A percentile compares a stretch with the other conserved stretches of the same genome.
phyloP scores from a whole-genome alignment of 352 stramenopile species.

The Globisporangium cederbergense region DNA sequence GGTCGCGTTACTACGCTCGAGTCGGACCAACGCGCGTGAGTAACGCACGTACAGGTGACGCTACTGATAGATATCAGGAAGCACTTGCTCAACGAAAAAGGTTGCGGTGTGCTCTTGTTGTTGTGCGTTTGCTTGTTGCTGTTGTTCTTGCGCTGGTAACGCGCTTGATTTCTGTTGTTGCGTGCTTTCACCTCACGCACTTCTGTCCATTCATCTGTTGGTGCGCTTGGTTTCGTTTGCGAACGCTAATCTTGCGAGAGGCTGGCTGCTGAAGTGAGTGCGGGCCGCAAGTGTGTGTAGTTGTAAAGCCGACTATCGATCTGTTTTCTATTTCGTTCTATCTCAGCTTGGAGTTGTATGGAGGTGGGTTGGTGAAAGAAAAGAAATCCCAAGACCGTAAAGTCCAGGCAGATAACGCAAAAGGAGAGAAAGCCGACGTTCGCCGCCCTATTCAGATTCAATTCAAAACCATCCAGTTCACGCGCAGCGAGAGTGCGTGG shows the following conservation, averaged over 20 bases:
- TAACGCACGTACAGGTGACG: conserved; percentile 2
- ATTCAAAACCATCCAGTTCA: conserved; percentile 10
- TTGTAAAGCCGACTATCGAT: not conserved
- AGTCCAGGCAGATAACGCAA: not conserved
- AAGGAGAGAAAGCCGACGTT: not conserved
- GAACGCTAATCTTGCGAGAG: not conserved
- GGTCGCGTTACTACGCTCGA: conserved; percentile 7
- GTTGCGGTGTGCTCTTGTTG: too few relatives aligned
- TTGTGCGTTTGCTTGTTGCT: not conserved
- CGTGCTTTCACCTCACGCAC: not conserved
- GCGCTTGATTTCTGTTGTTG: not conserved
- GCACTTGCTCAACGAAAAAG: not conserved
- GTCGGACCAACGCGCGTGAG: conserved; percentile 11
- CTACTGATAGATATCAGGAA: conserved; percentile 13
- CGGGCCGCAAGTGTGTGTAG: not conserved
- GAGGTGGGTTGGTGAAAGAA: not conserved
- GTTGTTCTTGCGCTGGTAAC: not conserved
- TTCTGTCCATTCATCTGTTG: not conserved
- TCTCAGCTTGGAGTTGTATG: conserved; percentile 2
- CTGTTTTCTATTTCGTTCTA: conserved; percentile 3
- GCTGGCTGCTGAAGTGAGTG: not conserved
- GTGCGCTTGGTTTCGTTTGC: not conserved
- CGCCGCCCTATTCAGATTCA: not conserved
- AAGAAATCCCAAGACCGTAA: not conserved
- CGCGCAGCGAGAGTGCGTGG: not conserved